Percentiles rank a stretch among this genome's conserved stretches.
Conservation (phyloP, 73 alveolate species). For the Tetrahymena borealis region DNA sequence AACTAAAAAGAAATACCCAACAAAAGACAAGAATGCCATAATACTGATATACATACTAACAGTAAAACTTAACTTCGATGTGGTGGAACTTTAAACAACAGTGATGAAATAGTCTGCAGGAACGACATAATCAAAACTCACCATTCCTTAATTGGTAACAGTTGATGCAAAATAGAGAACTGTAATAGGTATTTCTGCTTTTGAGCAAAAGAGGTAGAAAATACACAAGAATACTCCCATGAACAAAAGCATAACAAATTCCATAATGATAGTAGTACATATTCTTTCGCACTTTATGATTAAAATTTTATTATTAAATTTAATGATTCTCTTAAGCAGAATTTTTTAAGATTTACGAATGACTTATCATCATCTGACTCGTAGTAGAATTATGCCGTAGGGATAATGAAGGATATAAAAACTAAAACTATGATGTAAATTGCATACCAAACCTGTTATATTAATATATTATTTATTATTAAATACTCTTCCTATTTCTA, state of each 20-base stretch:
- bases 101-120: not conserved
- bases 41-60: conserved; percentile 6
- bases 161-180: not conserved
- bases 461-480: not conserved
- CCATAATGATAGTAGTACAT: conserved; percentile 35
- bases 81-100: not conserved
- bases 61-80: not conserved
- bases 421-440: conserved; percentile 53
- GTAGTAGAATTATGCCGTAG: conserved; percentile 60
- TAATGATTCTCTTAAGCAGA: not conserved
- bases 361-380: conserved; percentile 75
- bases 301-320: not conserved
- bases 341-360: conserved; percentile 17
- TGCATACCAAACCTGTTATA: conserved; percentile 52
- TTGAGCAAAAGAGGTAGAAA: conserved; percentile 32
- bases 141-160: not conserved
- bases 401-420: conserved; percentile 49
- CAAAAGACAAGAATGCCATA: conserved; percentile 32
- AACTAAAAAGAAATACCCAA: conserved; percentile 58
- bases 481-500: not conserved
- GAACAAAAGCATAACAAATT: conserved; percentile 41
- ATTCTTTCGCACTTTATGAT: conserved; percentile 39
- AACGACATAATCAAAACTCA: not conserved
- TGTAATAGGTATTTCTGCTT: conserved; percentile 19
- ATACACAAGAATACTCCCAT: conserved; percentile 34